phyloP scores from a whole-genome alignment of 2,329 filamentous ascomycete species.

The Claviceps capensis region DNA sequence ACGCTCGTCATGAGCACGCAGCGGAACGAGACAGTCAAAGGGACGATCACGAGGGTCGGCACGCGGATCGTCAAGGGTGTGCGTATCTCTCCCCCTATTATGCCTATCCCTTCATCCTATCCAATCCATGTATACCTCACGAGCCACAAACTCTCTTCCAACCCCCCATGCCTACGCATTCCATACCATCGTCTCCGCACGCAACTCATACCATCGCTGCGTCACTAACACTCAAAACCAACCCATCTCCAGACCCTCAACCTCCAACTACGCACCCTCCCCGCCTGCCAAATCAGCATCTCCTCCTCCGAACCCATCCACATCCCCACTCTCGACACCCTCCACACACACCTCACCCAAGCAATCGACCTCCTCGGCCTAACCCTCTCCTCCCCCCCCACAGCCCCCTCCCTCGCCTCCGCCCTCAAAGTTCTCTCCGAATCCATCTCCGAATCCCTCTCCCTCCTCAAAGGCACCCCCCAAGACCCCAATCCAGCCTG shows the following conservation, averaged over 20 bases:
- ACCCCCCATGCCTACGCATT: no score
- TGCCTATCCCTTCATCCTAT: not conserved
- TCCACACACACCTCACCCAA: constrained; percentile 67
- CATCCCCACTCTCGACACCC: constrained; percentile 55
- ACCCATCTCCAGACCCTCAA: constrained; percentile 48
- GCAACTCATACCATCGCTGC: no score
- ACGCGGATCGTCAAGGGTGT: constrained; percentile 86
- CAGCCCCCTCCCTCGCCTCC: constrained; percentile 39
- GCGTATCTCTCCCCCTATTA: constrained; percentile 21
- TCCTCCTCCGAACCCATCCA: constrained; percentile 37
- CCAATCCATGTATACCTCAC: not conserved
- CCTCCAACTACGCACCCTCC: constrained; percentile 59
- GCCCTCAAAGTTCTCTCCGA: constrained; percentile 43
- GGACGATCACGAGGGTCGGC: constrained; percentile 78
- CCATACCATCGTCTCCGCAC: no score
- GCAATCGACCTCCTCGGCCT: constrained; percentile 73
- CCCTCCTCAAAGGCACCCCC: constrained; percentile 40
- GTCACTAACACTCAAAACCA: no score
- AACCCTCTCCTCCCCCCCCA: constrained; percentile 47
- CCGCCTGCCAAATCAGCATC: constrained; percentile 34
- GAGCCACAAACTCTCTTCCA: not conserved
- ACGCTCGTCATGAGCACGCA: constrained; percentile 82
- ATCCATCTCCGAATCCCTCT: constrained; percentile 38
- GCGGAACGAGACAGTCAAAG: constrained; percentile 81
- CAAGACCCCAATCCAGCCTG: constrained; percentile 27